These are phyloP conservation scores for Hibiscus trionum DNA, from an alignment of 345 rosid genomes.

Conservation along the genomic window DNA sequence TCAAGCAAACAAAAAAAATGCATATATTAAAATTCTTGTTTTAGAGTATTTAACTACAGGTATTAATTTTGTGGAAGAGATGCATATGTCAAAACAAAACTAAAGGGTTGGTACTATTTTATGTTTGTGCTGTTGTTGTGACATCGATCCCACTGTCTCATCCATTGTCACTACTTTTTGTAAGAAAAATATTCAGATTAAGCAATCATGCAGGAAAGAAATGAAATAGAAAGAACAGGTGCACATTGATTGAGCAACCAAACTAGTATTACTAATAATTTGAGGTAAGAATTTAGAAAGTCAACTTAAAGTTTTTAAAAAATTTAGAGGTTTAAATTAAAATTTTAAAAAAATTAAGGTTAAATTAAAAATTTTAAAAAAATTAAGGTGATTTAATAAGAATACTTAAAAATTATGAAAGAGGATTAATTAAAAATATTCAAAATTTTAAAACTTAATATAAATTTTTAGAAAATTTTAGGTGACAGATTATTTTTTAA, in stretches of 20 bases:
- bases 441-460: no score
- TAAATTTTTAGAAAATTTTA: no score
- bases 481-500: no score
- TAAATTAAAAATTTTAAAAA: no score
- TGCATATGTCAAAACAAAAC: not conserved
- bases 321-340: no score
- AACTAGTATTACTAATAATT: not conserved
- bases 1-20: not conserved
- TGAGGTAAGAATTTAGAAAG: no score
- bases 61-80: not conserved
- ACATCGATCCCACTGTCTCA: not conserved
- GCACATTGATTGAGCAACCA: not conserved
- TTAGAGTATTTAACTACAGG: not conserved
- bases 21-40: not conserved
- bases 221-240: not conserved
- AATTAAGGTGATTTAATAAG: no score
- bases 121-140: not conserved
- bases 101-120: not conserved
- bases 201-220: slow-evolving; percentile 7
- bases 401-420: no score
- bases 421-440: no score
- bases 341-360: no score
- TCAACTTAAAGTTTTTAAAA: no score
- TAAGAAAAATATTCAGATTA: not conserved
- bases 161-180: not conserved